Evolutionary conservation across 2,329 filamentous ascomycete species (phyloP).

Genomic region (Ophioceras dolichostomum): DNA sequence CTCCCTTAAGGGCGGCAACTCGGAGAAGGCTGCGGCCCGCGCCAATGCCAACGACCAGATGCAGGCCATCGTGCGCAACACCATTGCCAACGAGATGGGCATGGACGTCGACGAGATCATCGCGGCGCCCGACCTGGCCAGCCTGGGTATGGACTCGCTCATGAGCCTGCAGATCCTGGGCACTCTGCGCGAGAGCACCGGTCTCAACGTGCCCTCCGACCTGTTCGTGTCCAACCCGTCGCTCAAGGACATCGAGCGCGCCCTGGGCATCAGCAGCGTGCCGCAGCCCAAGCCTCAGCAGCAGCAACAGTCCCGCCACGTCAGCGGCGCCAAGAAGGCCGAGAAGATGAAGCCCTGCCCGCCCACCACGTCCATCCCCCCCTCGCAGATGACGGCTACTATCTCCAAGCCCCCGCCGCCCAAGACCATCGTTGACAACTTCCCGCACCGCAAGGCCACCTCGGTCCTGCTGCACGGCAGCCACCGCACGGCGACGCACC

Average conservation of each 20-base stretch:
- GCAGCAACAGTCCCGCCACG: slow-evolving; percentile 8
- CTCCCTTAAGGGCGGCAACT: slow-evolving; percentile 27
- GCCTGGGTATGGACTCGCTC: slow-evolving; percentile 46
- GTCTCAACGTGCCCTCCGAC: slow-evolving; percentile 41
- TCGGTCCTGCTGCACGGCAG: slow-evolving; percentile 37
- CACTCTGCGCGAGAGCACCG: slow-evolving; percentile 40
- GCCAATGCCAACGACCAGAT: slow-evolving; percentile 27
- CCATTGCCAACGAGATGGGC: slow-evolving; percentile 60
- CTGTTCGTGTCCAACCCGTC: slow-evolving; percentile 49
- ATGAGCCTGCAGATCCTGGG: slow-evolving; percentile 44
- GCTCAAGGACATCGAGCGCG: slow-evolving; percentile 52
- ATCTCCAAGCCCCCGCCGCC: slow-evolving; percentile 30
- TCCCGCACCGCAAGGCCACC: slow-evolving; percentile 36
- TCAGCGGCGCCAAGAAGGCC: slow-evolving; percentile 10
- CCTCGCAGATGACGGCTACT: slow-evolving; percentile 26
- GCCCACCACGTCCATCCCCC: slow-evolving; percentile 14
- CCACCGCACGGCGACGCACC: slow-evolving; percentile 30
- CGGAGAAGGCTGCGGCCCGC: slow-evolving; percentile 12
- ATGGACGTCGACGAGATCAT: slow-evolving; percentile 53
- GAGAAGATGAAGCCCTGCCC: slow-evolving; percentile 14
- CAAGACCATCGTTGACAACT: slow-evolving; percentile 24
- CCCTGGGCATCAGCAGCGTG: slow-evolving; percentile 39
- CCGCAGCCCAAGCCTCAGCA: slow-evolving; percentile 16
- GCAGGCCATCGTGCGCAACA: slow-evolving; percentile 45
- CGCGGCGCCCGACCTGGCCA: slow-evolving; percentile 39